Evolutionary conservation across 257 asterid genomes (phyloP).

Genomic region (Penstemon eatonii): DNA sequence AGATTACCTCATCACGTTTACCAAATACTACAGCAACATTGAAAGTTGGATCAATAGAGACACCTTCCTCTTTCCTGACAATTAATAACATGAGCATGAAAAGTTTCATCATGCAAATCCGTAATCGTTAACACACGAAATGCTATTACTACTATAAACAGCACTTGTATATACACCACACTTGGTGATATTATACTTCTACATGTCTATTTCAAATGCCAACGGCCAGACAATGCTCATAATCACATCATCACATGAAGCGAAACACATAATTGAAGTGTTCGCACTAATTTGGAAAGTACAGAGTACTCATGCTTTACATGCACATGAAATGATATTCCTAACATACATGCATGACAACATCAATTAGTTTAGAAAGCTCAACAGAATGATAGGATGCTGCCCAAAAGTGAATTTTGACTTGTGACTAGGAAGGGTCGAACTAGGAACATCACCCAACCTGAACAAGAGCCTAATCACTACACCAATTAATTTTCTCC

Average conservation of each 20-base stretch:
- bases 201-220: neutral
- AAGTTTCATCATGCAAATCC: conserved; percentile 3
- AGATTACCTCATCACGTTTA: conserved; percentile 78
- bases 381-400: no score
- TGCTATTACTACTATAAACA: neutral
- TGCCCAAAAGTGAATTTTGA: no score
- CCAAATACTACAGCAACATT: conserved; percentile 73
- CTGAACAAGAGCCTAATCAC: no score
- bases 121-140: neutral
- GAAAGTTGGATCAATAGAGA: conserved; percentile 68
- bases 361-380: neutral
- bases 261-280: neutral
- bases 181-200: neutral
- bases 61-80: conserved; percentile 87
- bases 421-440: no score
- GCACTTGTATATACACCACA: neutral
- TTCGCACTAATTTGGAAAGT: neutral
- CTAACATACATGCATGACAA: neutral
- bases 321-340: neutral
- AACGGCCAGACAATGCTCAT: neutral
- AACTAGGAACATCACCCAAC: no score
- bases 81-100: conserved; percentile 21
- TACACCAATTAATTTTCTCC: no score
- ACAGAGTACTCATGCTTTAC: neutral
- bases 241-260: neutral